phyloP scores from a whole-genome alignment of 805 yeast species.

The Schwanniomyces vanrijiae region DNA sequence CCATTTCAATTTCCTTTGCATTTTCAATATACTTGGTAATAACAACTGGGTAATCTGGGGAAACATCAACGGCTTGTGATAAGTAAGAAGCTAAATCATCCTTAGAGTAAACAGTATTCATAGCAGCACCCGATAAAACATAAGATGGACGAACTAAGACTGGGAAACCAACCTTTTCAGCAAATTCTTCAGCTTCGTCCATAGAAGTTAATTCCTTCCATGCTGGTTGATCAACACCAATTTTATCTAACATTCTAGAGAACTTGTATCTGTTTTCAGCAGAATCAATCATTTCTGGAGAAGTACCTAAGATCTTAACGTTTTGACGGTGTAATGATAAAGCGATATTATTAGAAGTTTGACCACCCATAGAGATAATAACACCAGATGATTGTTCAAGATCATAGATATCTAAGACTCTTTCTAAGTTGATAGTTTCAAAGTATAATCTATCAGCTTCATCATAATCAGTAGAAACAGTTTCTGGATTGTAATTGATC shows the following conservation, averaged over 20 bases:
- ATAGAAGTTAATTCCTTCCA: constrained; percentile 97
- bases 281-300: constrained; percentile 97
- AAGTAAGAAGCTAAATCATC: constrained; percentile 86
- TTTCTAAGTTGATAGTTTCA: constrained; percentile 91
- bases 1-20: constrained; percentile 98
- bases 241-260: constrained; percentile 93
- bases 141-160: constrained; percentile 97
- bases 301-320: constrained; percentile 93
- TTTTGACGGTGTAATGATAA: constrained; percentile 88
- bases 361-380: constrained; percentile 98
- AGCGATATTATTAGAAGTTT: constrained; percentile 95
- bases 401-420: constrained; percentile 93
- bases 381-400: constrained; percentile 89
- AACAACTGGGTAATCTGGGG: constrained; percentile 97
- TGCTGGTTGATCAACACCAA: constrained; percentile 98
- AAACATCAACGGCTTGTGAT: constrained; percentile 94
- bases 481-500: constrained; percentile 98
- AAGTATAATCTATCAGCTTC: constrained; percentile 97
- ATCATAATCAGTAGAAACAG: constrained; percentile 98
- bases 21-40: constrained; percentile 95
- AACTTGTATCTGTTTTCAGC: constrained; percentile 98
- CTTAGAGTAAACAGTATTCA: constrained; percentile 91
- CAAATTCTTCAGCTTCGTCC: constrained; percentile 89
- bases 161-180: constrained; percentile 88
- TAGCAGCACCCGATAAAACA: constrained; percentile 97